Conservation (phyloP, 352 stramenopile species). For the Elongisporangium prolatum region DNA sequence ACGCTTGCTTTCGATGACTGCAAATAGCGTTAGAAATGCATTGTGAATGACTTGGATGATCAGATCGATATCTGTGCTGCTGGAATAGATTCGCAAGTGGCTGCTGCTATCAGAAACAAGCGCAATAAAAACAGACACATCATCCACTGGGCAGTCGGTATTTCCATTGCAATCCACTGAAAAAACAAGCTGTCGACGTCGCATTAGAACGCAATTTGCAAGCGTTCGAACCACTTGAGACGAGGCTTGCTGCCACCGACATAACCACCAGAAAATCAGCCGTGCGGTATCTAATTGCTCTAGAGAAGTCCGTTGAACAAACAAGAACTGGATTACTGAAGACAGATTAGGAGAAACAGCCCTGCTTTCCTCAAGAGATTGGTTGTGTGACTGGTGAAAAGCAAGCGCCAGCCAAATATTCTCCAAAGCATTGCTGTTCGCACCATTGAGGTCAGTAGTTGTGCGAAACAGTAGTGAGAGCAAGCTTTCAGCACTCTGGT, state of each 20-base stretch:
- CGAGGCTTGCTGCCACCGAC: constrained; percentile 51
- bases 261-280: constrained; percentile 58
- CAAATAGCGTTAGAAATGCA: constrained; percentile 14
- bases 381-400: constrained; percentile 12
- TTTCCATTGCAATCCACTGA: not conserved
- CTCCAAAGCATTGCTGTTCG: constrained; percentile 50
- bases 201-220: constrained; percentile 3
- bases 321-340: constrained; percentile 37
- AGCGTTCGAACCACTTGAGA: constrained; percentile 30
- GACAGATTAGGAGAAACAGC: constrained; percentile 12
- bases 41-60: not conserved
- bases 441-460: constrained; percentile 30
- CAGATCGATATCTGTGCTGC: constrained; percentile 13
- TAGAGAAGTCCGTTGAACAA: constrained; percentile 31
- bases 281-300: constrained; percentile 39
- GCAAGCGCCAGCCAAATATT: constrained; percentile 60
- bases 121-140: constrained; percentile 5
- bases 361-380: constrained; percentile 4
- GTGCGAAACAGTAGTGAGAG: constrained; percentile 50
- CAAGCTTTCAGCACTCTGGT: constrained; percentile 16
- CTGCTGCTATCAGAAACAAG: not conserved
- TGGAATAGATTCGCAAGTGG: constrained; percentile 5
- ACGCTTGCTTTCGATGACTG: not conserved
- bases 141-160: constrained; percentile 2
- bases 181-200: not conserved